Base-by-base conservation (phyloP, 129 eudicot species). In the Pittosporum tobira region DNA sequence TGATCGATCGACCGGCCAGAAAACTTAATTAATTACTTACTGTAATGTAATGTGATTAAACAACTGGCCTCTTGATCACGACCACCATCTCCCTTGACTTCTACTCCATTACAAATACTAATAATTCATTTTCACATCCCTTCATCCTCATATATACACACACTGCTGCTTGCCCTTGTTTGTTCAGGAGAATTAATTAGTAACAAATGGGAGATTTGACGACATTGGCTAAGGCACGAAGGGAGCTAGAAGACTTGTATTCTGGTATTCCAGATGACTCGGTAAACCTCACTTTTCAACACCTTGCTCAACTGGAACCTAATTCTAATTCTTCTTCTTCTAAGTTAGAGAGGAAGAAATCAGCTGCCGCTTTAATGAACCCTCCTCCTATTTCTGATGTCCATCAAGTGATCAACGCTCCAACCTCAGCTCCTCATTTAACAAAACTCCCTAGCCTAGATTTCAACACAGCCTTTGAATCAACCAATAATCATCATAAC, bases 211-310 rank as follows among this genome's bases (percentile, higher is more conserved):
- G 81, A 52, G 90, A 86, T 54, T 61, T 54, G 15, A 70, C 69
- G 60, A 79, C 79, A 48, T 43, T 82, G 61, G 80, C 79, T 4
- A 82, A 76, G 73, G 95, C 95, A 9, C 67, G 66, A 74, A 79
- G 64, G 48, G 95, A 86, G 69, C 82, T 82, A 1, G 95, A 86
- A 74, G 95, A 86, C 10, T 20, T 86, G 46, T 86, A 86, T 51
- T 65, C 62, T 0, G 95, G 95, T 8, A 77, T 86, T 48, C 90
- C 90, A 6, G 95, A 86, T 48, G 95, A 86, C 24, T 82, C 95
- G 0, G 95, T 86, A 2, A 86, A 86, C 80, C 79, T 86, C 48
- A 86, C 90, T 12, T 82, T 86, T 60, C 84, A 77, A 79, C 87
- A 86, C 69, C 63, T 86, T 3, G 95, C 90, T 20, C 65, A 86